Percentiles rank a stretch among this genome's conserved stretches.
phyloP scores from a whole-genome alignment of 352 stramenopile species.

The Phytopythium delawarense region DNA sequence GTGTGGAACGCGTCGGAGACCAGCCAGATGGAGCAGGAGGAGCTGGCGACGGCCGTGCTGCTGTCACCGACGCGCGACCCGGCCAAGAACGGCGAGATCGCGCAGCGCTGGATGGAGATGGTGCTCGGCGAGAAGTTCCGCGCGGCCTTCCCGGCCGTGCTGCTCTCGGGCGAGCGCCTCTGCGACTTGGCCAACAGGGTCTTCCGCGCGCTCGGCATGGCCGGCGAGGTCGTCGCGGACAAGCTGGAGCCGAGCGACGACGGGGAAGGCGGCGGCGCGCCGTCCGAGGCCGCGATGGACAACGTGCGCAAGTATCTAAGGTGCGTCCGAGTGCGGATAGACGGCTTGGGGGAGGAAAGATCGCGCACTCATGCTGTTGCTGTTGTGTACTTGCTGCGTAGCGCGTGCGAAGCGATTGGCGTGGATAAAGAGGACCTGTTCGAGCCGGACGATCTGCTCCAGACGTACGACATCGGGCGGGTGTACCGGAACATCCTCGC shows the following conservation, averaged over 20 bases:
- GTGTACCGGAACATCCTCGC: slow-evolving; percentile 80
- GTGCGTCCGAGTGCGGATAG: slow-evolving; percentile 18
- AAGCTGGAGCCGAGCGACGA: neutral
- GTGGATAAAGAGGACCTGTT: slow-evolving; percentile 62
- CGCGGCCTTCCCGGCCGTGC: slow-evolving; percentile 38
- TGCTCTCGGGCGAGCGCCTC: slow-evolving; percentile 59
- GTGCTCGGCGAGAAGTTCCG: slow-evolving; percentile 76
- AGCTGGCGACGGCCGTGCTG: slow-evolving; percentile 25
- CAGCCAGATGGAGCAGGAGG: slow-evolving; percentile 17
- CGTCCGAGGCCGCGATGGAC: slow-evolving; percentile 12
- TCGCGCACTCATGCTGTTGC: neutral
- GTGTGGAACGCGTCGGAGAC: neutral
- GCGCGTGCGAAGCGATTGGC: slow-evolving; percentile 62
- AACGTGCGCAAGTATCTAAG: slow-evolving; percentile 69
- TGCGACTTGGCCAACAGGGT: slow-evolving; percentile 71
- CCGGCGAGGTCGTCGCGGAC: slow-evolving; percentile 33
- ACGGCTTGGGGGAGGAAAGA: too few species aligned
- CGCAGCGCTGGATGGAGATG: slow-evolving; percentile 86
- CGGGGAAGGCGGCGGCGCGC: neutral
- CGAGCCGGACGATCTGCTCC: slow-evolving; percentile 65
- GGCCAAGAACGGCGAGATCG: slow-evolving; percentile 60
- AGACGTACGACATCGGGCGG: slow-evolving; percentile 56
- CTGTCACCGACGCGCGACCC: slow-evolving; percentile 32
- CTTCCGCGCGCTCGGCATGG: slow-evolving; percentile 77
- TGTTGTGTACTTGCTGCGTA: slow-evolving; percentile 12